Conservation (phyloP, 176 grass and related monocot genomes). For the Urochloa ruziziensis region DNA sequence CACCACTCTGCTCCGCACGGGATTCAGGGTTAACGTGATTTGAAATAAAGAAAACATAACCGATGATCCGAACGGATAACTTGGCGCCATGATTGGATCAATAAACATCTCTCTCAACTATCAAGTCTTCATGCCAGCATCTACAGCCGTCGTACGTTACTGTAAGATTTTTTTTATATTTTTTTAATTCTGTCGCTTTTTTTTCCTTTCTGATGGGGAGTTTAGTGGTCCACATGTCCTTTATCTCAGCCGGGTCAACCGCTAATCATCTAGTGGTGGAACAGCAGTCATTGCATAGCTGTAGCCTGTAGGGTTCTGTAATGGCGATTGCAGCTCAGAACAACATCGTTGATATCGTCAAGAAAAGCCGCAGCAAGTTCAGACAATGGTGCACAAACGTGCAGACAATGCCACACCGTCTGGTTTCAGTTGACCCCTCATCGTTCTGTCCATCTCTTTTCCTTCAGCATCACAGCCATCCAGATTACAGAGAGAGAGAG, state of each 20-base stretch:
- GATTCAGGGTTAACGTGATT: no score
- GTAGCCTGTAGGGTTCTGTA: not conserved
- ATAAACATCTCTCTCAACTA: not conserved
- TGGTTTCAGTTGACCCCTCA: not conserved
- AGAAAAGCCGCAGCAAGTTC: not conserved
- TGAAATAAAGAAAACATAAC: not conserved
- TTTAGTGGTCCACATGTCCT: conserved; percentile 3
- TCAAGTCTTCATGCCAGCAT: not conserved
- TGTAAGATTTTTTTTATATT: no score
- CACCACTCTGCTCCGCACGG: not conserved
- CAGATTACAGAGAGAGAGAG: no score
- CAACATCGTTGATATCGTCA: not conserved
- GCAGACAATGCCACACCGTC: not conserved
- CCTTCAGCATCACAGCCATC: not conserved
- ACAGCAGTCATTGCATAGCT: not conserved
- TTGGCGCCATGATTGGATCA: not conserved
- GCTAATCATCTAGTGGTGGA: not conserved
- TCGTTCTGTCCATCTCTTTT: not conserved
- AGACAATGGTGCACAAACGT: not conserved
- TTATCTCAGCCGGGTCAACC: not conserved
- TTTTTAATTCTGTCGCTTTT: not conserved
- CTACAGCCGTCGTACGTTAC: not conserved
- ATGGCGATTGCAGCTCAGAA: not conserved
- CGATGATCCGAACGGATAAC: not conserved
- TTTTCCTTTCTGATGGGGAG: not conserved